A percentile compares a stretch with the other conserved stretches of the same genome.
phyloP scores from a whole-genome alignment of 192 early-diverging fungal species.

The Entrophospora sp. region DNA sequence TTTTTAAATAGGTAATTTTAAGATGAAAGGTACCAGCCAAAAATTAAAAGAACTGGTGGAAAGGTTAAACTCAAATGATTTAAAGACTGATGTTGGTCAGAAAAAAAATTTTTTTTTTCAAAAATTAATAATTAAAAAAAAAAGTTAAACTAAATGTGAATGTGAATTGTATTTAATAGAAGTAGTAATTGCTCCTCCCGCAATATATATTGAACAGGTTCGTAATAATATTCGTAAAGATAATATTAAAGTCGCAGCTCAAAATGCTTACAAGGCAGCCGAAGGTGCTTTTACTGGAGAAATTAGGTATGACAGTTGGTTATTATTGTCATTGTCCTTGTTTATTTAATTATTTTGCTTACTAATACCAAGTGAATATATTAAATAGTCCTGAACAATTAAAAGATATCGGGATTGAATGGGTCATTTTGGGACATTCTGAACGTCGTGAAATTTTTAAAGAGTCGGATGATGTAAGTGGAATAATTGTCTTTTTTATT shows the following conservation, averaged over 20 bases:
- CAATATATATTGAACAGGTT: constrained; percentile 80
- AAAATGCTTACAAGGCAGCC: constrained; percentile 83
- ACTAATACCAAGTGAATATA: background rate
- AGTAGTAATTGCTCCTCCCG: constrained; percentile 94
- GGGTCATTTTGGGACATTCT: constrained; percentile 98
- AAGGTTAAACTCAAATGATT: constrained; percentile 63
- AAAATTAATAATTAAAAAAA: background rate
- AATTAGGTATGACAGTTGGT: constrained; percentile 46
- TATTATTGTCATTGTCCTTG: no score
- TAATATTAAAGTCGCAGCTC: constrained; percentile 88
- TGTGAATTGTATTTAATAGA: constrained; percentile 44
- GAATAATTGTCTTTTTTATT: background rate
- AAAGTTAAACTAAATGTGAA: background rate
- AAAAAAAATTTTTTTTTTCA: background rate
- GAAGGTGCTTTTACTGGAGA: constrained; percentile 98
- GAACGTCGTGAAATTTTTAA: constrained; percentile 91
- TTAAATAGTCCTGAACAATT: constrained; percentile 73
- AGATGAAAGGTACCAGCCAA: constrained; percentile 90
- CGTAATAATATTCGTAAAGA: constrained; percentile 68
- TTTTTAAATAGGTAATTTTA: constrained; percentile 80
- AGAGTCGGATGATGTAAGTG: constrained; percentile 74
- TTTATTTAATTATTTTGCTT: background rate
- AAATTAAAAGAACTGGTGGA: constrained; percentile 68
- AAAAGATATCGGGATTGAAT: constrained; percentile 89
- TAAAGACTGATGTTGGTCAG: constrained; percentile 65